Conservation (phyloP, 2,329 filamentous ascomycete species). For the Coniella vitis region DNA sequence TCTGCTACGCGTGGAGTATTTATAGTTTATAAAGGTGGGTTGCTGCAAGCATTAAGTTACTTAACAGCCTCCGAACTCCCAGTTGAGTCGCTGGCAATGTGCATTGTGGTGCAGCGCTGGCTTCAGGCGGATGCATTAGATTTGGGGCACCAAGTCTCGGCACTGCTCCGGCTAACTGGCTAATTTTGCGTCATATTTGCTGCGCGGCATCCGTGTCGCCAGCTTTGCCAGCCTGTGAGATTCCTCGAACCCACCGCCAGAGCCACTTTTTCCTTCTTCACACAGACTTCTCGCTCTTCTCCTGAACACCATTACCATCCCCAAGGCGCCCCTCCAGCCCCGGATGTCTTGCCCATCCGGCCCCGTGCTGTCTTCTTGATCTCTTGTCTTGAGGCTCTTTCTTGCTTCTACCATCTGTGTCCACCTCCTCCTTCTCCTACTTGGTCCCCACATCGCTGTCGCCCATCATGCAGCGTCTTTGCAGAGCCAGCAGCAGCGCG, state of each 20-base stretch:
- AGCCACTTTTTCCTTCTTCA: conserved; percentile 8
- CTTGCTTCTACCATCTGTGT: neutral
- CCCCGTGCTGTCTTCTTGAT: conserved; percentile 4
- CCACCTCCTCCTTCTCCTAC: conserved; percentile 6
- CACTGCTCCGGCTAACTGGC: neutral
- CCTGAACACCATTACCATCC: neutral
- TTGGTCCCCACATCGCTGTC: neutral
- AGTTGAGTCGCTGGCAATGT: neutral
- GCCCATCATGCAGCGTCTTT: conserved; percentile 16
- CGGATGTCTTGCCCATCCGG: conserved; percentile 11
- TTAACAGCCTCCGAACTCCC: neutral
- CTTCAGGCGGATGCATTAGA: neutral
- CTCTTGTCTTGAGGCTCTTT: conserved; percentile 1
- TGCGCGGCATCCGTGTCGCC: neutral
- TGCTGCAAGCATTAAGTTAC: too few species aligned
- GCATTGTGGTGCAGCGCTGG: neutral
- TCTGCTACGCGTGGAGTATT: too few species aligned
- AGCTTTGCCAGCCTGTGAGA: neutral
- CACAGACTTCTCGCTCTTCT: conserved; percentile 3
- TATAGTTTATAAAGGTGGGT: too few species aligned
- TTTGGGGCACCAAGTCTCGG: neutral
- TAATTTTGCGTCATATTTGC: conserved; percentile 7
- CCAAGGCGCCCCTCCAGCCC: conserved; percentile 8
- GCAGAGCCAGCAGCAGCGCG: conserved; percentile 18
- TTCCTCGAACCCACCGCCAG: neutral